Base-by-base conservation (phyloP, 73 alveolate genomes). In the Paramecium tetraurelia region DNA sequence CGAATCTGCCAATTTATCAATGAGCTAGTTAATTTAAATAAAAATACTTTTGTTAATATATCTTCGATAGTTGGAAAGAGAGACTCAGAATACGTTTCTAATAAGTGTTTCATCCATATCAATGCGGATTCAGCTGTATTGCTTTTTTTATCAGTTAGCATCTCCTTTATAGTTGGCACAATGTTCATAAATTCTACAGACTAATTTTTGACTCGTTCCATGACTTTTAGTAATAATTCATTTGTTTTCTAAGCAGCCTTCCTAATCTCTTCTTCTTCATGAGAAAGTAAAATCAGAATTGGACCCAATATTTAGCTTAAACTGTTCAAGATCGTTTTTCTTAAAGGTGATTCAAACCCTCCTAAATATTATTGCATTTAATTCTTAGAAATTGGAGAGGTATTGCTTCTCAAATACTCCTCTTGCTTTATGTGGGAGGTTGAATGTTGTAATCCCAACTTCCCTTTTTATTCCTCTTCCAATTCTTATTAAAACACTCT, bases 191-290 rank as follows among this genome's bases (percentile, higher is more conserved):
- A 89, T 89, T 89, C 87, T 7, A 77, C 71, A 5, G 94, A 89
- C 50, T 89, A 50, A 44, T 69, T 58, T 72, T 89, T 89, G 12
- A 89, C 57, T 35, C 36, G 24, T 7, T 89, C 94, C 77, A 89
- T 70, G 44, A 89, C 77, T 53, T 83, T 89, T 21, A 89, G 46
- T 83, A 89, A 50, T 16, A 72, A 71, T 21, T 71, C 86, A 89
- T 89, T 89, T 2, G 87, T 89, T 53, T 89, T 89, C 24, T 89
- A 77, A 20, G 94, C 94, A 11, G 94, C 86, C n/a, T 83, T 89
- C 72, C 94, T 89, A 1, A 89, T 89, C 46, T 89, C 94, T 89
- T 89, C 94, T 83, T 89, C 90, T 46, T 80, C 90, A 48, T 80
- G 90, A 41, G 90, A 80, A 9, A 80, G 46, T 80, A 80, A 48